Conservation (phyloP, 495 filamentous ascomycete genomes). For the Hypoxylon cercidicola region DNA sequence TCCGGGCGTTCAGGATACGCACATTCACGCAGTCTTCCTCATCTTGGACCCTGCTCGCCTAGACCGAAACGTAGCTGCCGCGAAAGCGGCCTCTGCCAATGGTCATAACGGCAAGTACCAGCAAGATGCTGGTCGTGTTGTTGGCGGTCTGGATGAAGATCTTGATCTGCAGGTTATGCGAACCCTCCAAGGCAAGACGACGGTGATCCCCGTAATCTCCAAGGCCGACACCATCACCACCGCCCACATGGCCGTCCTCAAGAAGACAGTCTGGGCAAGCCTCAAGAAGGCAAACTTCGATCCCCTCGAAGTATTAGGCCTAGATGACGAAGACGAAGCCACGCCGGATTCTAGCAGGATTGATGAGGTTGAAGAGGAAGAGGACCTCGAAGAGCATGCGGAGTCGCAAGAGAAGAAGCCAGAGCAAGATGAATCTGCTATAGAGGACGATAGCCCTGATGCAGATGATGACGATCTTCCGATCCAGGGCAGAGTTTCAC, state of each 20-base stretch:
- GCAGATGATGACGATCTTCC: constrained; percentile 48
- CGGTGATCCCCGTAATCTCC: constrained; percentile 93
- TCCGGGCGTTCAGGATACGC: constrained; percentile 92
- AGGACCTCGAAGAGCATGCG: constrained; percentile 49
- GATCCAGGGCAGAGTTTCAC: constrained; percentile 44
- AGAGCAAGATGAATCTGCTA: constrained; percentile 27
- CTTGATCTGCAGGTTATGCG: constrained; percentile 91
- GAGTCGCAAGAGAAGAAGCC: constrained; percentile 36
- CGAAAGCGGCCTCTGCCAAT: constrained; percentile 62
- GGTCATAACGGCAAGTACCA: constrained; percentile 64
- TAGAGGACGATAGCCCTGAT: constrained; percentile 43
- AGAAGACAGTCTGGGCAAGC: constrained; percentile 88
- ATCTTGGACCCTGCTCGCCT: constrained; percentile 90
- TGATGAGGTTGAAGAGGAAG: constrained; percentile 69
- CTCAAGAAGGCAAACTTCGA: constrained; percentile 88
- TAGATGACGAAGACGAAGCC: constrained; percentile 78
- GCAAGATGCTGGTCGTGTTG: constrained; percentile 54
- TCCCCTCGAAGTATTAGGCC: constrained; percentile 83
- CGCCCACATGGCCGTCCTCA: constrained; percentile 92
- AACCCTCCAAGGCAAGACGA: constrained; percentile 91
- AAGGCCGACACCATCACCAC: constrained; percentile 97
- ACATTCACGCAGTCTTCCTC: constrained; percentile 96
- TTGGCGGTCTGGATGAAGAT: constrained; percentile 86
- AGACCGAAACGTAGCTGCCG: constrained; percentile 80
- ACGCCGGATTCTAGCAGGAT: constrained; percentile 63